Base-by-base conservation (phyloP, 2,329 filamentous ascomycete species). In the Colletotrichum sp. region DNA sequence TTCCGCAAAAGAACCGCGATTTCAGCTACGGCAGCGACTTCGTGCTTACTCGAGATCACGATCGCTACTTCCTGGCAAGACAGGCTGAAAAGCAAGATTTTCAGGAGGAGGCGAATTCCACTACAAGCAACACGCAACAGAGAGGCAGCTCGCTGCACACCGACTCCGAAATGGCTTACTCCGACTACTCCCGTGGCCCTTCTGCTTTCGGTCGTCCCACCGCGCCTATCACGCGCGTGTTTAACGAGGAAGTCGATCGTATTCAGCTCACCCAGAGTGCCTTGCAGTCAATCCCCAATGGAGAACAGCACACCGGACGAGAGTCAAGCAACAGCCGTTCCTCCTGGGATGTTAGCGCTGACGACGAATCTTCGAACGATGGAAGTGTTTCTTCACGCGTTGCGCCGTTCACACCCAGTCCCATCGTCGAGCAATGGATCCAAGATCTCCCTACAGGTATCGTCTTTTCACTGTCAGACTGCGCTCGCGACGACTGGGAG, bases 291-390 rank as follows among this genome's bases (percentile, higher is more conserved):
- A 15, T 24, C 24, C 36, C 68, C n/a, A 15, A n/a, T 4, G 39
- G 24, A n/a, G 55, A 26, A 32, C 36, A 57, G 7, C 69, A 57
- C 9, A 36, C 65, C 18, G n/a, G 9, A 18, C 10, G 34, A 12
- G 70, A 71, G 18, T 44, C 24, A 44, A 75, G 70, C 65, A 77
- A 72, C 34, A 76, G 63, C 32, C 72, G 75, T 10, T 62, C 39
- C 7, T 67, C 75, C 7, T 76, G 73, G 75, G 63, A 76, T 21
- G 26, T 77, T 36, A 76, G 76, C n/a, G 49, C 18, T 24, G 76
- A 32, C 7, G 64, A 62, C 16, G 26, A 26, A 15, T n/a, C 8
- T 21, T 67, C 70, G 6, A 21, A 24, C 24, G 57, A 64, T 24
- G 69, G 26, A 24, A 21, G 9, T 55, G 18, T 63, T 16, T 34